Percentiles rank a stretch among this genome's conserved stretches.
phyloP scores from a whole-genome alignment of 2,329 filamentous ascomycete genomes.

The Teratosphaeria pseudoeucalypti region DNA sequence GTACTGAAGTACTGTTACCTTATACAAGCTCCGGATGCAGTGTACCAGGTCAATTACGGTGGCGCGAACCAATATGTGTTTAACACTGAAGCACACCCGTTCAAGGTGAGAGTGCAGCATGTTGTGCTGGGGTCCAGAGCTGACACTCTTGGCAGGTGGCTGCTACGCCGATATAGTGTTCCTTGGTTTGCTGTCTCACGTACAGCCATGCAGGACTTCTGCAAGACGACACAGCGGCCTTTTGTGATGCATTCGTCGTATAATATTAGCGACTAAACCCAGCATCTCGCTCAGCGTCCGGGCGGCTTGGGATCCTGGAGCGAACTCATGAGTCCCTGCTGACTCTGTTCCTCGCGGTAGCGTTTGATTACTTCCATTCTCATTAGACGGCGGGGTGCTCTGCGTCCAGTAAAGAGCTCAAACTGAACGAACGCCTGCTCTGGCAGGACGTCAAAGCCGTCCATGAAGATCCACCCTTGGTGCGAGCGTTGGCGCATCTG shows the following conservation, averaged over 20 bases:
- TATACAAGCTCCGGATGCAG: not conserved
- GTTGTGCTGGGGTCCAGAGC: not conserved
- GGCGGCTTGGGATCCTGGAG: conserved; percentile 1
- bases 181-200: not conserved
- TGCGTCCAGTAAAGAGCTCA: conserved; percentile 65
- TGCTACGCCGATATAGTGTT: not conserved
- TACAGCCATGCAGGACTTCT: not conserved
- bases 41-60: not conserved
- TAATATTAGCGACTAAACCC: not conserved
- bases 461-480: conserved; percentile 62
- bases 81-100: conserved; percentile 32
- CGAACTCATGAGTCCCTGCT: not conserved
- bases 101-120: not conserved
- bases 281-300: not conserved
- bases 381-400: conserved; percentile 63
- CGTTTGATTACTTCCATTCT: conserved; percentile 47
- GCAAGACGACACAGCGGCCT: not conserved
- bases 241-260: not conserved
- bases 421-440: conserved; percentile 77
- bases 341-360: conserved; percentile 14
- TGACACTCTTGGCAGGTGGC: not conserved
- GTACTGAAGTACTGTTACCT: conserved; percentile 59
- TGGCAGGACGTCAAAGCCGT: conserved; percentile 64
- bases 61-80: conserved; percentile 22
- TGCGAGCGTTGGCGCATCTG: conserved; percentile 53